Conservation (phyloP, 306 rosid genomes). For the Cicer judaicum region DNA sequence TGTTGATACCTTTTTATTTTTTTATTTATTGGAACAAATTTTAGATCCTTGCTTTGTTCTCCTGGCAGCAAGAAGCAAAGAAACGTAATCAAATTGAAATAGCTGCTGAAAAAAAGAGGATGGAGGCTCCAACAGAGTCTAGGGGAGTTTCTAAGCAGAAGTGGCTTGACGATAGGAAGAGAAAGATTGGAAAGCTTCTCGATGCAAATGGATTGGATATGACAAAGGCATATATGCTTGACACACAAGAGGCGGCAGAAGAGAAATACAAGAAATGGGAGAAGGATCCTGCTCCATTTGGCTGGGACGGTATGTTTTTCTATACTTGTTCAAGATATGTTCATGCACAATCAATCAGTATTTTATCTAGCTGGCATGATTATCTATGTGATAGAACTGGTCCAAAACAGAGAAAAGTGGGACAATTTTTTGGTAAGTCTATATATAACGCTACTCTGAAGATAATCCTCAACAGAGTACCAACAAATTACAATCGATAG, state of each 20-base stretch:
- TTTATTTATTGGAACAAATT: slow-evolving; percentile 21
- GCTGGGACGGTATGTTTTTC: slow-evolving; percentile 87
- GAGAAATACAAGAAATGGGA: slow-evolving; percentile 96
- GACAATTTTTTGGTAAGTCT: too few species aligned
- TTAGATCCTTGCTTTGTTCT: slow-evolving; percentile 16
- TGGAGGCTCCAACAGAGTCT: slow-evolving; percentile 90
- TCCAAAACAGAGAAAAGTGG: too few species aligned
- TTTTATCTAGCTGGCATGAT: slow-evolving; percentile 19
- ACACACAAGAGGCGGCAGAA: slow-evolving; percentile 90
- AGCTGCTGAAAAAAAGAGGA: slow-evolving; percentile 89
- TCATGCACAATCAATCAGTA: background rate
- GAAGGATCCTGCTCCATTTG: slow-evolving; percentile 93
- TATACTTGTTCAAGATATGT: slow-evolving; percentile 11
- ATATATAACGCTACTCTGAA: too few species aligned
- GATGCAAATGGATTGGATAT: slow-evolving; percentile 96
- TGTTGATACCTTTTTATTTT: background rate
- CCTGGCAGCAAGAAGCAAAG: slow-evolving; percentile 77
- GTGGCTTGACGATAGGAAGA: slow-evolving; percentile 97
- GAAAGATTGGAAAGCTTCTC: slow-evolving; percentile 84
- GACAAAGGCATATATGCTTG: slow-evolving; percentile 89
- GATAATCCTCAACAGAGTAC: too few species aligned
- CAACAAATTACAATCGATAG: too few species aligned
- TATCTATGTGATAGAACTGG: background rate
- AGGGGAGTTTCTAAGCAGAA: slow-evolving; percentile 96
- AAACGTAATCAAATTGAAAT: slow-evolving; percentile 90